Conservation (phyloP, 306 rosid genomes). For the Sechiopsis laciniata region DNA sequence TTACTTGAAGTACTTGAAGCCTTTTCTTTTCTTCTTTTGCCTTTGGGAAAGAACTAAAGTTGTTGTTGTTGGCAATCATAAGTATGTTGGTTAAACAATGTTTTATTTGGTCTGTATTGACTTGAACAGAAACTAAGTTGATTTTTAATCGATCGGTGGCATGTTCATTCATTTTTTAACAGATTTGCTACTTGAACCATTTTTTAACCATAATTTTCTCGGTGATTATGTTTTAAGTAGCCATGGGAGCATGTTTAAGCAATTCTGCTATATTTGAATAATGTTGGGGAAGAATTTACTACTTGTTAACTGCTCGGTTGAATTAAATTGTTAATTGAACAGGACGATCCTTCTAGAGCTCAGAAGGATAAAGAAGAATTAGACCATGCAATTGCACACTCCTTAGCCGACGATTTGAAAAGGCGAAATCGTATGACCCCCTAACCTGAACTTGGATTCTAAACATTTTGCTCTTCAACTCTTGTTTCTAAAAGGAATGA, state of each 20-base stretch:
- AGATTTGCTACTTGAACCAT: not conserved
- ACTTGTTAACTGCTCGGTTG: not conserved
- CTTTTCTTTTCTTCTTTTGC: not conserved
- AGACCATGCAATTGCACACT: constrained; percentile 62
- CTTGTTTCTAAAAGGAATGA: constrained; percentile 5
- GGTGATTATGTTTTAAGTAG: not conserved
- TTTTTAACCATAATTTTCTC: not conserved
- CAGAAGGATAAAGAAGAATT: constrained; percentile 72
- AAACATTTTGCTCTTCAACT: not conserved
- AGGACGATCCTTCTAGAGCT: constrained; percentile 67
- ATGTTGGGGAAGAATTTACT: not conserved
- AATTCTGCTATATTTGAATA: not conserved
- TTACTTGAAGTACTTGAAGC: constrained; percentile 7
- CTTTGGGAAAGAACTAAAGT: constrained; percentile 9
- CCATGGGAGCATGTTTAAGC: constrained; percentile 7
- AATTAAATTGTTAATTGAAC: constrained; percentile 20
- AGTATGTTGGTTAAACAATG: not conserved
- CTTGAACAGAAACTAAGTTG: not conserved
- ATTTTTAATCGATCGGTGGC: not conserved
- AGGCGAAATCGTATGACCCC: constrained; percentile 39
- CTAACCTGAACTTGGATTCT: not conserved
- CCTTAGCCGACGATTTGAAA: constrained; percentile 64
- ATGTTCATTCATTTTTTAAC: not conserved
- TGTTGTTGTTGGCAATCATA: not conserved
- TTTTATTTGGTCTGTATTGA: constrained; percentile 11